Evolutionary conservation across 805 yeast species (phyloP).

Genomic region (Dipodascus geniculatus): DNA sequence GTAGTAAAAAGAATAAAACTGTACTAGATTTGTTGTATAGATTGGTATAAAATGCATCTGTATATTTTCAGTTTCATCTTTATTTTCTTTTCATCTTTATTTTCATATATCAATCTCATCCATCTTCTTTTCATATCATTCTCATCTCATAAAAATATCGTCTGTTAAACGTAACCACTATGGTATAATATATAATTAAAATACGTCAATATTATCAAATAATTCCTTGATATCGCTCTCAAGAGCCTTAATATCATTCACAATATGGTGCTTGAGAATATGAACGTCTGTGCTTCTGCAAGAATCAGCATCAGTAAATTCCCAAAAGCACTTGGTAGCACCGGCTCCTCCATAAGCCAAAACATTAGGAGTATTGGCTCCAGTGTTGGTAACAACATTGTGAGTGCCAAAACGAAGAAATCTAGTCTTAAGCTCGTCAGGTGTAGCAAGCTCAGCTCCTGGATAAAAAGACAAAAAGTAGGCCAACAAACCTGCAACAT

Average conservation of each 20-base stretch:
- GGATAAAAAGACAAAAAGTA: conserved; percentile 47
- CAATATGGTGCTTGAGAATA: neutral
- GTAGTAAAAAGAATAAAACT: neutral
- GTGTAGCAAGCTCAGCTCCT: conserved; percentile 35
- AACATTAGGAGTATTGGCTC: conserved; percentile 41
- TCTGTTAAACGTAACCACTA: neutral
- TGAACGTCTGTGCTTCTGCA: neutral
- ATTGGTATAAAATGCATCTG: neutral
- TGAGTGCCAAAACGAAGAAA: conserved; percentile 41
- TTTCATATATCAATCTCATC: too few species aligned
- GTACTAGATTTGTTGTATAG: neutral
- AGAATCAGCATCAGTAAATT: neutral
- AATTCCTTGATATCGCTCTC: neutral
- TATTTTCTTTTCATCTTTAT: neutral
- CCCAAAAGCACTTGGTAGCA: conserved; percentile 23
- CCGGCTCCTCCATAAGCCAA: conserved; percentile 55
- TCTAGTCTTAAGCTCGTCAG: conserved; percentile 41
- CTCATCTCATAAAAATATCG: neutral
- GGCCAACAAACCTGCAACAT: conserved; percentile 43
- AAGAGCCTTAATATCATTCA: neutral
- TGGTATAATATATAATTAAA: neutral
- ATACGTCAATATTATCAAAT: neutral
- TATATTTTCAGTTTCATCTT: too few species aligned
- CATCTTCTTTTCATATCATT: too few species aligned
- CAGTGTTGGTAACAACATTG: conserved; percentile 35